These are phyloP conservation scores for Berkeleyomyces basicola DNA, from an alignment of 2,329 filamentous ascomycete species.

Conservation along the genomic window DNA sequence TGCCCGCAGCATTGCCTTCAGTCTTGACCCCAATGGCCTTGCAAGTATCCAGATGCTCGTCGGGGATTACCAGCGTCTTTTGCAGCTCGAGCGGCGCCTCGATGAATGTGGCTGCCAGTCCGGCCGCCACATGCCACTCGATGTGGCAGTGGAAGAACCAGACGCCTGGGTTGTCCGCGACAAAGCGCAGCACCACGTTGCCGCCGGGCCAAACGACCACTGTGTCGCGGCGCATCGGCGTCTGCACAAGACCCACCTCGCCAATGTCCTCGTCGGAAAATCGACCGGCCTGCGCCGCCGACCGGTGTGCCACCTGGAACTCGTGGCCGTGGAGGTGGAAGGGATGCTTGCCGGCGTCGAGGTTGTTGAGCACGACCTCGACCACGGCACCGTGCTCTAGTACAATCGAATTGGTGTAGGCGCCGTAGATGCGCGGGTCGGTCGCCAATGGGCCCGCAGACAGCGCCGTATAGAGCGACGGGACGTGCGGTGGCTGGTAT, in stretches of 20 bases:
- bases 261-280: constrained; percentile 32
- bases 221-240: constrained; percentile 53
- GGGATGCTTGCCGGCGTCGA: constrained; percentile 52
- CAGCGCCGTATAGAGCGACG: constrained; percentile 61
- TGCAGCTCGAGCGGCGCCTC: constrained; percentile 49
- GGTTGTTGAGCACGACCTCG: constrained; percentile 62
- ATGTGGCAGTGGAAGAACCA: constrained; percentile 72
- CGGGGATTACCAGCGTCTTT: constrained; percentile 39
- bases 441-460: constrained; percentile 41
- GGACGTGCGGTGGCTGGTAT: constrained; percentile 59
- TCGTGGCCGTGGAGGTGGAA: constrained; percentile 67
- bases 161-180: constrained; percentile 47
- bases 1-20: constrained; percentile 59
- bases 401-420: constrained; percentile 48
- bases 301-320: constrained; percentile 52
- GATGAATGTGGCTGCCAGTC: constrained; percentile 48
- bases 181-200: constrained; percentile 51
- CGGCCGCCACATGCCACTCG: constrained; percentile 56
- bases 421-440: constrained; percentile 47
- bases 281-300: constrained; percentile 37
- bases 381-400: constrained; percentile 52
- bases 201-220: constrained; percentile 47
- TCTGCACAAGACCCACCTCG: constrained; percentile 30
- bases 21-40: constrained; percentile 31
- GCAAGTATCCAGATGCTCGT: constrained; percentile 42